These are phyloP conservation scores for Zygnema cylindricum DNA, from an alignment of 139 green algal genomes.

Conservation along the genomic window DNA sequence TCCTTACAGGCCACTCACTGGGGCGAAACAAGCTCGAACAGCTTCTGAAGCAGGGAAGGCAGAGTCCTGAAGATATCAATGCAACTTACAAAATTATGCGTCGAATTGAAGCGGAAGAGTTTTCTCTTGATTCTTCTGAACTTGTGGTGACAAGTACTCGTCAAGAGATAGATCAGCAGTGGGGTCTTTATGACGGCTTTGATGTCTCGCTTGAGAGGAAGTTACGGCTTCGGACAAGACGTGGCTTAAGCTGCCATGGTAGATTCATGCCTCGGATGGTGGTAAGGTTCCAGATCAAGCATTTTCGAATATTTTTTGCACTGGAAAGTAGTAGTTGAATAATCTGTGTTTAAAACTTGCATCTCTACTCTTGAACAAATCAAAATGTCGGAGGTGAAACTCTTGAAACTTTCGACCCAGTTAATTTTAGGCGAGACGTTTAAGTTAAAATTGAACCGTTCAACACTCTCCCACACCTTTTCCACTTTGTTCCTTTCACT, in stretches of 20 bases:
- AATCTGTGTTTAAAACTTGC: too few relatives aligned
- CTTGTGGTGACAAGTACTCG: conserved; percentile 89
- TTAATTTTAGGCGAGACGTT: too few relatives aligned
- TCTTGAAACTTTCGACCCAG: too few relatives aligned
- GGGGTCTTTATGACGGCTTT: conserved; percentile 92
- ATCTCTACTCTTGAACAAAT: too few relatives aligned
- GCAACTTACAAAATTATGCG: conserved; percentile 86
- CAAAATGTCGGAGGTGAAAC: too few relatives aligned
- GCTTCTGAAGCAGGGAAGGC: conserved; percentile 77
- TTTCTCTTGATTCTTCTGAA: conserved; percentile 81
- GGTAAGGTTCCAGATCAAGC: too few relatives aligned
- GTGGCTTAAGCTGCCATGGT: conserved; percentile 66
- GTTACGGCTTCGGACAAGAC: conserved; percentile 55
- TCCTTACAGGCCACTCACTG: conserved; percentile 90
- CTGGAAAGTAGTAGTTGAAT: too few relatives aligned
- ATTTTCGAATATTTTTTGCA: too few relatives aligned
- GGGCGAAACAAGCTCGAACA: conserved; percentile 95
- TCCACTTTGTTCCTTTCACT: too few relatives aligned
- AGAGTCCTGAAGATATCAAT: conserved; percentile 83
- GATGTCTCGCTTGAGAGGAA: conserved; percentile 63
- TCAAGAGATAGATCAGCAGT: conserved; percentile 93
- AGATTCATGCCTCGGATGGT: conserved; percentile 87
- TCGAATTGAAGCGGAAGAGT: conserved; percentile 92
- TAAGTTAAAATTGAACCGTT: too few relatives aligned
- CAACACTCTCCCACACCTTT: too few relatives aligned